Evolutionary conservation across 2,329 filamentous ascomycete genomes (phyloP), one percentile per base, ranked within the genome.

Genomic region (Pseudogymnoascus sp.): DNA sequence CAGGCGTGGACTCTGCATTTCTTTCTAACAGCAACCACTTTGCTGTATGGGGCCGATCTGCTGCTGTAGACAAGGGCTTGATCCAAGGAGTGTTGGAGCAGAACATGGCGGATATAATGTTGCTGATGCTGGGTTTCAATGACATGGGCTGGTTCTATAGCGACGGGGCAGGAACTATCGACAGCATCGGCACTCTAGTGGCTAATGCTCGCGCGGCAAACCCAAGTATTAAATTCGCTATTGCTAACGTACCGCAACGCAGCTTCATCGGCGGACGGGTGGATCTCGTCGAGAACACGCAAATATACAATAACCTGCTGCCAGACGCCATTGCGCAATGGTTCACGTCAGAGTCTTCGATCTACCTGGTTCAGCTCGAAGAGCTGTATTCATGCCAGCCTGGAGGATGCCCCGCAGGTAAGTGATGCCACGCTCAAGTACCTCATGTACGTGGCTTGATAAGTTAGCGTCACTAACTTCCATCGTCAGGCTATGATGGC

Each of bases 401-500:
- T 26, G 24, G 24, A 26, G 24, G 24, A 26, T 26, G 24, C 24
- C 24, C 24, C 24, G 24, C 24, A 26, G 24, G 24, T 26, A 26
- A 26, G 24, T 26, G 24, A 26, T 26, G 24, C 24, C 24, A 26
- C 24, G 24, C 24, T 26, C 24, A 26, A 26, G 24, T 26, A 26
- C 24, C 24, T 26, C 24, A 26, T 26, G 24, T 26, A 26, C 24
- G 24, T 2, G 24, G 24, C 24, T 26, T 26, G 24, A 26, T 26
- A 26, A 26, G 24, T 26, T 26, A 26, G 24, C 3, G 24, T 26
- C 24, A 26, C 24, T 26, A 26, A 26, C 24, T 26, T 26, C 24
- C 24, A 26, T 26, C 24, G 24, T 26, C 24, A 26, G 72, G 73
- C 5, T 75, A 76, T 63, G 77, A 79, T 67, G 77, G 77, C 8